These are phyloP conservation scores for Populus hybrid DNA, from an alignment of 441 rosid species.

Conservation along the genomic window DNA sequence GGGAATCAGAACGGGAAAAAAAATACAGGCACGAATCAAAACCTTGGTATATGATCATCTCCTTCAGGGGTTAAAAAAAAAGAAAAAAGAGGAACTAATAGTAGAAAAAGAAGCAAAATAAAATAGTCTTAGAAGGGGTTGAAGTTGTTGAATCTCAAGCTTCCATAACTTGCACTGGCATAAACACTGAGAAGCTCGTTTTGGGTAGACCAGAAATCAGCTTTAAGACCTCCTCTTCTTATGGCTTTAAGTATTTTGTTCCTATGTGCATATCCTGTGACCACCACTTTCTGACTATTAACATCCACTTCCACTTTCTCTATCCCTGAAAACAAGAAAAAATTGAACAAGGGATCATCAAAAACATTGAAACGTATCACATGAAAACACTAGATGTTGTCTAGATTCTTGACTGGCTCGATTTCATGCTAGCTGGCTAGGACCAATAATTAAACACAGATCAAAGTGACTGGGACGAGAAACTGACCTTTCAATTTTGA, in stretches of 20 bases:
- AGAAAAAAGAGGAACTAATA: not conserved
- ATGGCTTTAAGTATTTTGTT: slow-evolving; percentile 46
- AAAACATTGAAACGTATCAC: not conserved
- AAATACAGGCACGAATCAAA: slow-evolving; percentile 1
- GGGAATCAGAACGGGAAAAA: not conserved
- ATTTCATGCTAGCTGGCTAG: not conserved
- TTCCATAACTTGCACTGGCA: slow-evolving; percentile 29
- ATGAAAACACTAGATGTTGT: not conserved
- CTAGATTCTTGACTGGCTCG: not conserved
- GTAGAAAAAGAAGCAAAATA: not conserved
- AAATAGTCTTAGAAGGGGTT: slow-evolving; percentile 19
- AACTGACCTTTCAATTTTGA: slow-evolving; percentile 38
- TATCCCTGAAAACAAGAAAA: slow-evolving; percentile 30
- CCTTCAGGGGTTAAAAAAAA: not conserved
- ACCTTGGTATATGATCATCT: slow-evolving; percentile 6
- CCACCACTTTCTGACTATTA: slow-evolving; percentile 39
- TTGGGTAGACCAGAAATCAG: slow-evolving; percentile 48
- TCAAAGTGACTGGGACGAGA: not conserved
- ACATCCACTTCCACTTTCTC: slow-evolving; percentile 56
- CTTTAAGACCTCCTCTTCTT: slow-evolving; percentile 44
- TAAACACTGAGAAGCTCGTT: slow-evolving; percentile 45
- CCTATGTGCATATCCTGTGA: slow-evolving; percentile 40
- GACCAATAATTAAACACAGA: not conserved
- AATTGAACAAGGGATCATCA: not conserved
- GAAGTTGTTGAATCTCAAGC: slow-evolving; percentile 35